phyloP scores from a whole-genome alignment of 352 stramenopile species.

The Globisporangium radiosum region DNA sequence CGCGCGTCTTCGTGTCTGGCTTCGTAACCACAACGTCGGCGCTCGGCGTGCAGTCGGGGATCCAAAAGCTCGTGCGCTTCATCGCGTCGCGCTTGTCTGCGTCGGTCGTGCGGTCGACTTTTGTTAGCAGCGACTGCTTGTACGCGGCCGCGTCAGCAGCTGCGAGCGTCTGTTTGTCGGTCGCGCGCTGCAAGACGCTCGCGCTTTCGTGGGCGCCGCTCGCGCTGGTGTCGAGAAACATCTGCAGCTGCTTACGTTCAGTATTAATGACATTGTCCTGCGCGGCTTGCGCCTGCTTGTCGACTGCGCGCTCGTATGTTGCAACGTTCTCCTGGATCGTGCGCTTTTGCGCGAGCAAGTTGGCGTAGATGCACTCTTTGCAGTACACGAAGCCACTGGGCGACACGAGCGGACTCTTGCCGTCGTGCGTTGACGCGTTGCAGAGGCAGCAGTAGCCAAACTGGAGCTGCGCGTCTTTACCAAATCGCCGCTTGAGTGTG shows the following conservation, averaged over 20 bases:
- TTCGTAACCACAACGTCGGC: slow-evolving; percentile 40
- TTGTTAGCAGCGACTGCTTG: slow-evolving; percentile 53
- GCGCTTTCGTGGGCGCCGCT: slow-evolving; percentile 11
- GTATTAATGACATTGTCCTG: slow-evolving; percentile 42
- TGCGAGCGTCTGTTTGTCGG: neutral
- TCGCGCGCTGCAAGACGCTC: slow-evolving; percentile 3
- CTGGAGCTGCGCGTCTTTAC: slow-evolving; percentile 66
- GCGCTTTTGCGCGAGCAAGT: slow-evolving; percentile 78
- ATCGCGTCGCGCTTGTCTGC: slow-evolving; percentile 70
- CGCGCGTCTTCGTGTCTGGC: slow-evolving; percentile 65
- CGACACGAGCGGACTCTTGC: slow-evolving; percentile 57
- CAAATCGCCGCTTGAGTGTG: slow-evolving; percentile 79
- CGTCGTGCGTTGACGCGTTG: slow-evolving; percentile 42
- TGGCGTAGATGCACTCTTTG: slow-evolving; percentile 87
- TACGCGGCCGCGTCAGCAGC: neutral
- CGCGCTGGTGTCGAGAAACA: slow-evolving; percentile 36
- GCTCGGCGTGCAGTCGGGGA: slow-evolving; percentile 72
- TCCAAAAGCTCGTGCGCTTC: slow-evolving; percentile 83
- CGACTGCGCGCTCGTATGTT: slow-evolving; percentile 57
- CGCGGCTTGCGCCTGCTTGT: slow-evolving; percentile 34
- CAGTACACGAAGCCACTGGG: slow-evolving; percentile 75
- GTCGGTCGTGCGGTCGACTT: slow-evolving; percentile 68
- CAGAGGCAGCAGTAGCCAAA: slow-evolving; percentile 81
- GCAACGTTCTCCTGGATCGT: slow-evolving; percentile 63
- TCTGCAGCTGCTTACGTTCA: slow-evolving; percentile 46